Conservation (phyloP, 2,329 filamentous ascomycete genomes). For the Sarocladiaceae sp. region DNA sequence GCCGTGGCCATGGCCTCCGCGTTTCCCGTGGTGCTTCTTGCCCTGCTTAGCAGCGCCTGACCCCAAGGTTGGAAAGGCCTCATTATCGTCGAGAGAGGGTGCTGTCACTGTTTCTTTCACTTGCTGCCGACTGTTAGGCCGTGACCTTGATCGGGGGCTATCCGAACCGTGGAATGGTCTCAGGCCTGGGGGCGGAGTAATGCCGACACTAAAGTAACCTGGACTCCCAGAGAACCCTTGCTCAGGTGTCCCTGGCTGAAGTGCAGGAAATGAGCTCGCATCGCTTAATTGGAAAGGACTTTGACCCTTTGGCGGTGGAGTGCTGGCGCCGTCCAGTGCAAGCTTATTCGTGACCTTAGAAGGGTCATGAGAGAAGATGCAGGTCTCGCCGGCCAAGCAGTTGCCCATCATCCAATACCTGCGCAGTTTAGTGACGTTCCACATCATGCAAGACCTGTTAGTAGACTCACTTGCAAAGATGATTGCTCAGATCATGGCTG, state of each 20-base stretch:
- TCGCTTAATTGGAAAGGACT: constrained; percentile 77
- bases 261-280: constrained; percentile 76
- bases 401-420: constrained; percentile 97
- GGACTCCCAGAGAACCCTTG: constrained; percentile 50
- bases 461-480: constrained; percentile 88
- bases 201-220: constrained; percentile 46
- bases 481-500: constrained; percentile 91
- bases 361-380: constrained; percentile 96
- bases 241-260: constrained; percentile 56
- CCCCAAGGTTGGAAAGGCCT: constrained; percentile 88
- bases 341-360: constrained; percentile 80
- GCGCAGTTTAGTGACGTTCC: not conserved
- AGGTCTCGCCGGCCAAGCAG: constrained; percentile 88
- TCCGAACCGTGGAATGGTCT: constrained; percentile 58
- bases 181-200: constrained; percentile 67
- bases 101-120: constrained; percentile 61
- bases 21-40: constrained; percentile 92
- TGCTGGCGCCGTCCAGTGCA: constrained; percentile 63
- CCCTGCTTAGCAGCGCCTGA: constrained; percentile 66
- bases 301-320: constrained; percentile 58
- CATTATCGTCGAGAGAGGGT: constrained; percentile 84
- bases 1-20: constrained; percentile 72
- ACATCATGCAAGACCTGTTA: constrained; percentile 5
- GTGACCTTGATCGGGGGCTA: constrained; percentile 69
- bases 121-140: constrained; percentile 75